Evolutionary conservation across 2,329 filamentous ascomycete species (phyloP), one percentile per base, ranked within the genome.

Genomic region (Lachnellula occidentalis): DNA sequence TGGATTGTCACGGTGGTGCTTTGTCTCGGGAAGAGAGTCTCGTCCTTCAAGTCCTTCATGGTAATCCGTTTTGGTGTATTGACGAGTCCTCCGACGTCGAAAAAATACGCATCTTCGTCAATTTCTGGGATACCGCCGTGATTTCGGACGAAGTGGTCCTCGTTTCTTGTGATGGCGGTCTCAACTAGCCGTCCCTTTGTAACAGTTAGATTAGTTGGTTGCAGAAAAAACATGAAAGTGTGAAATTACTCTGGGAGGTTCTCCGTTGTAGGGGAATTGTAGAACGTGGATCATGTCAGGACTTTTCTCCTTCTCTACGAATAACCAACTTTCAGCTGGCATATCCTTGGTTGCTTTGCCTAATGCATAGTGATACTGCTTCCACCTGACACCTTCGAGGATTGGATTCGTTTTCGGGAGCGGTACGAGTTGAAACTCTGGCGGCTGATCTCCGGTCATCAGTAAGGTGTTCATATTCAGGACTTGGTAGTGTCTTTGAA

Each of bases 61-160:
- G 59, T 61, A 17, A 63, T 54, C 12, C 51, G 53, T 41, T 58
- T 58, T 2, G 61, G 61, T 1, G 58, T 55, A 14, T 62, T 61
- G 1, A 63, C 61, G 15, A 63, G 45, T 15, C 62, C 62, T 11
- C 34, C 60, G 39, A 63, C 31, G 36, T 61, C 61, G 9, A 63
- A 57, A 12, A 56, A 57, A 36, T 72, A 85, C 2, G 77, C 72
- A 0, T 79, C 74, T 1, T 76, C 70, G 8, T 86, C 76, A 51
- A 89, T 87, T 7, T 79, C 72, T 0, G 87, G 87, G 17, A 90
- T 82, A 0, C 86, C 85, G 9, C 86, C 85, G 58, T 90, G 86
- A 56, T 90, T 90, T 7, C 86, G 76, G 0, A 90, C 81, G 59
- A 87, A 90, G 60, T 84, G 80, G n/a, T 79, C 71, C 4, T 72